phyloP scores from a whole-genome alignment of 2,329 filamentous ascomycete genomes.

The Cryphonectria nitschkei region DNA sequence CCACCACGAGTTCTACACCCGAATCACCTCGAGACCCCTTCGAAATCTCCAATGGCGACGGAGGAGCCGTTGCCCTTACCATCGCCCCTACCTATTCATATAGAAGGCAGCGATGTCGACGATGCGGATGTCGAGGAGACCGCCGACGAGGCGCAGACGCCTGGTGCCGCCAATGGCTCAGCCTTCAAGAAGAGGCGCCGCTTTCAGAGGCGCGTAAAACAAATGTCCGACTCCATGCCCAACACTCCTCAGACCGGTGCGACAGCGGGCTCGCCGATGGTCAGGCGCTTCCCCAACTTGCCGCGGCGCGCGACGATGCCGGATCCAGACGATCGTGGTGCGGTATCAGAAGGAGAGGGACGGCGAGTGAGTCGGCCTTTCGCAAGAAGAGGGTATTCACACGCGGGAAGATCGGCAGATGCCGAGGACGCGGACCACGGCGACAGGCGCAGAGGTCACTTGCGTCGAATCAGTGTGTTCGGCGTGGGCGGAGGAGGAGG shows the following conservation, averaged over 20 bases:
- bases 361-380: constrained; percentile 37
- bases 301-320: constrained; percentile 69
- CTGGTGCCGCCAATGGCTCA: constrained; percentile 39
- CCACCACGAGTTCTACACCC: constrained; percentile 53
- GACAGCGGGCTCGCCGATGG: constrained; percentile 46
- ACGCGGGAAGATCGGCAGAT: constrained; percentile 42
- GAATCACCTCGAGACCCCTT: not conserved
- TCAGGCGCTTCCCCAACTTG: constrained; percentile 57
- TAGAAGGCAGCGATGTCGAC: constrained; percentile 68
- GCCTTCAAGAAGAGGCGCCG: constrained; percentile 67
- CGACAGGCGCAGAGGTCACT: constrained; percentile 50
- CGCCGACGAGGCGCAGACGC: constrained; percentile 69
- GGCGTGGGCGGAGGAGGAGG: constrained; percentile 57
- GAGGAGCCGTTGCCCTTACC: constrained; percentile 31
- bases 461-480: constrained; percentile 68
- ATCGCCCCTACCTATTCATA: constrained; percentile 41
- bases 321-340: constrained; percentile 63
- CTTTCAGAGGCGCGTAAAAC: constrained; percentile 57
- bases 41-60: constrained; percentile 23
- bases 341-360: constrained; percentile 73
- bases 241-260: constrained; percentile 60
- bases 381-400: constrained; percentile 24
- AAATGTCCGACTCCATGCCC: constrained; percentile 65
- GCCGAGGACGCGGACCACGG: constrained; percentile 54
- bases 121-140: constrained; percentile 84